A percentile compares a stretch with the other conserved stretches of the same genome.
Evolutionary conservation across 1,284 basidiomycete species (phyloP).

Genomic region (Ustilago loliicola): DNA sequence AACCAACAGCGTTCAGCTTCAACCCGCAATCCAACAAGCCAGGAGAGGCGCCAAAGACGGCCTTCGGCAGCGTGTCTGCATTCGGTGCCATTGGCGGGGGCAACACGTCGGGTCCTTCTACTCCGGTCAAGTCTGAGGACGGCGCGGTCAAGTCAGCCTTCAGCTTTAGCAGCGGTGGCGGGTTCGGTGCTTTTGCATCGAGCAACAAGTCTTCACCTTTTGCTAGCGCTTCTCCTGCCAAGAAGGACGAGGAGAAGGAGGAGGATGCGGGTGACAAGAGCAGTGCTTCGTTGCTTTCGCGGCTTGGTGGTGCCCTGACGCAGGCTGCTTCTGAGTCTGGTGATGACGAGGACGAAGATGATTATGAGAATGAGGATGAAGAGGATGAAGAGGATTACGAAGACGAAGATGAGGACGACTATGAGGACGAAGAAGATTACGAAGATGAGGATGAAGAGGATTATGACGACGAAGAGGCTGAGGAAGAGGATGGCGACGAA

Average conservation of each 20-base stretch:
- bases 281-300: conserved; percentile 19
- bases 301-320: conserved; percentile 15
- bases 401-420: conserved; percentile 75
- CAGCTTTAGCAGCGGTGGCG: conserved; percentile 14
- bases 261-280: conserved; percentile 8
- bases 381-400: conserved; percentile 70
- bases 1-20: conserved; percentile 34
- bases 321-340: conserved; percentile 73
- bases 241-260: conserved; percentile 13
- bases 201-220: conserved; percentile 25
- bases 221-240: conserved; percentile 13
- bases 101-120: background rate
- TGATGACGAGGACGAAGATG: conserved; percentile 74
- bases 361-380: conserved; percentile 72
- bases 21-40: conserved; percentile 21
- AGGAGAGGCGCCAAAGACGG: background rate
- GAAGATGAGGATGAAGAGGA: conserved; percentile 43
- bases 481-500: conserved; percentile 46
- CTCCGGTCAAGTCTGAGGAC: conserved; percentile 3
- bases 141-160: conserved; percentile 23
- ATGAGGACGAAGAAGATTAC: conserved; percentile 45
- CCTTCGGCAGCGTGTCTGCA: conserved; percentile 18
- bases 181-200: conserved; percentile 31
- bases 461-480: conserved; percentile 57
- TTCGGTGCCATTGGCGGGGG: conserved; percentile 15